A percentile compares a stretch with the other conserved stretches of the same genome.
These are phyloP conservation scores for Phylloporus sp. DNA, from an alignment of 1,284 basidiomycete genomes.

Conservation along the genomic window DNA sequence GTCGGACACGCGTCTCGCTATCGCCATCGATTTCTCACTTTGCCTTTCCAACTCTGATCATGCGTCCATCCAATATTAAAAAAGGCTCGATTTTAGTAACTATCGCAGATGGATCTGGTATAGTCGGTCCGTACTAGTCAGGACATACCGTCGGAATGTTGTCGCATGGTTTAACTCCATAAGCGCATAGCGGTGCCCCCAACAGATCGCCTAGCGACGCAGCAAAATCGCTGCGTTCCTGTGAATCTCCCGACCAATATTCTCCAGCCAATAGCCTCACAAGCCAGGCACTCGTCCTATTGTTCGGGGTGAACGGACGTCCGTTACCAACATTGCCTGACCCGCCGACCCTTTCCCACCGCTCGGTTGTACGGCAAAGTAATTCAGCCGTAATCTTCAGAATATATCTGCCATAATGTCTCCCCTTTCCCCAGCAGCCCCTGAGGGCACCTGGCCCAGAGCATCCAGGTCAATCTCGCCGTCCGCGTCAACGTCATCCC, in stretches of 20 bases:
- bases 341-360: neutral
- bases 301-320: constrained; percentile 3
- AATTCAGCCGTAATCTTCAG: constrained; percentile 11
- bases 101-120: neutral
- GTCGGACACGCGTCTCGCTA: neutral
- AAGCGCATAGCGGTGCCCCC: neutral
- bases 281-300: neutral
- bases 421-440: constrained; percentile 40
- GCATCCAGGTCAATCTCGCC: constrained; percentile 49
- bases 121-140: neutral
- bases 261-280: neutral
- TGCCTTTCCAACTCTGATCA: neutral
- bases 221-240: neutral
- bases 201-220: neutral
- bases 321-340: neutral
- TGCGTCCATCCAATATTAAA: neutral
- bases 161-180: neutral
- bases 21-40: too few species aligned
- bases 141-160: neutral
- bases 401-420: constrained; percentile 44
- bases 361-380: neutral
- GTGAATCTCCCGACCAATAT: neutral
- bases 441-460: constrained; percentile 52
- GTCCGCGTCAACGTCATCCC: constrained; percentile 53
- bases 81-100: neutral